Evolutionary conservation across 176 grass and related monocot species (phyloP).

Genomic region (Avena insularis): DNA sequence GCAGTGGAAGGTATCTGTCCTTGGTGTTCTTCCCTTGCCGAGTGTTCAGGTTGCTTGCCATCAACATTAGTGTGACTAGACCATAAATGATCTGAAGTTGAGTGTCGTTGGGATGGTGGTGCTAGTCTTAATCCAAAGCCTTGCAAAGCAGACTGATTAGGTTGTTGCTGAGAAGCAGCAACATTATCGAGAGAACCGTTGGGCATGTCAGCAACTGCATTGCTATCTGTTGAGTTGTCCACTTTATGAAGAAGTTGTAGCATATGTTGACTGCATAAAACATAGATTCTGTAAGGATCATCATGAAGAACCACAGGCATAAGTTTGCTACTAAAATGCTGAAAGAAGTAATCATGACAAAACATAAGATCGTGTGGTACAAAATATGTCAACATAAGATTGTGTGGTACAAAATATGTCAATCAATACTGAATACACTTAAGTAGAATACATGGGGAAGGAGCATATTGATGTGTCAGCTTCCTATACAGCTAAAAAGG

Average conservation of each 20-base stretch:
- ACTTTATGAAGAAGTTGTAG: constrained; percentile 92
- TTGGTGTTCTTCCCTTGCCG: constrained; percentile 48
- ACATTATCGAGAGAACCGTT: constrained; percentile 49
- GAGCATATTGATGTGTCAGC: neutral
- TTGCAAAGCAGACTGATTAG: constrained; percentile 68
- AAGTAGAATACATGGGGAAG: constrained; percentile 5
- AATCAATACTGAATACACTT: constrained; percentile 20
- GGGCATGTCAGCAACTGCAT: constrained; percentile 45
- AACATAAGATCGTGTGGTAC: constrained; percentile 8
- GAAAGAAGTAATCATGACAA: constrained; percentile 6
- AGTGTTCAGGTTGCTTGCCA: constrained; percentile 59
- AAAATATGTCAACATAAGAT: constrained; percentile 13
- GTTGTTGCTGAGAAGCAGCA: constrained; percentile 63
- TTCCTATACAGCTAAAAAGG: neutral
- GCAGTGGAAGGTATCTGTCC: constrained; percentile 54
- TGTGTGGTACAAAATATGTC: neutral
- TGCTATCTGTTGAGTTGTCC: constrained; percentile 70
- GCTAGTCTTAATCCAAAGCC: constrained; percentile 76
- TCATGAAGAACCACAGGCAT: constrained; percentile 64
- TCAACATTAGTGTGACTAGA: constrained; percentile 57
- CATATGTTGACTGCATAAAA: constrained; percentile 92
- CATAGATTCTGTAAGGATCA: constrained; percentile 46
- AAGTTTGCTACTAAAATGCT: constrained; percentile 50
- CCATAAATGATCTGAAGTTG: constrained; percentile 53
- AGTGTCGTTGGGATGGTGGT: constrained; percentile 72